Base-by-base conservation (phyloP, 2,329 filamentous ascomycete genomes). In the Cladorrhinum sp. region DNA sequence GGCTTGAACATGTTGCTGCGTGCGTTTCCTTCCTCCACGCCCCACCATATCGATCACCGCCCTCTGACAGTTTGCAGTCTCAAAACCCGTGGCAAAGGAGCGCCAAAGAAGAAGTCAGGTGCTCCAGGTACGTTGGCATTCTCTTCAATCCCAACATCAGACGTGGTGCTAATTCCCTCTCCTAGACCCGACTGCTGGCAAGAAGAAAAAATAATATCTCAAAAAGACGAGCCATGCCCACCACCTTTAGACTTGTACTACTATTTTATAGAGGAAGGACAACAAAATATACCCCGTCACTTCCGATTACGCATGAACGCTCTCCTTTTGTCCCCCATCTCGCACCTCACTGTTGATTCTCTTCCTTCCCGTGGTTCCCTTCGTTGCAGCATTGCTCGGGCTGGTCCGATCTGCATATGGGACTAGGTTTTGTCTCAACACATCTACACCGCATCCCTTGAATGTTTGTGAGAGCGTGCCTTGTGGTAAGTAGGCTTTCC, bases 61-160 rank as follows among this genome's bases (percentile, higher is more conserved):
- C 12, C 58, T 63, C 63, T 69, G 61, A 66, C 63, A 56, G 18
- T 49, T 48, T 51, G 65, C 70, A 91, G 88, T 69, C 77, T 89
- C 69, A 93, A 91, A 75, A 76, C 83, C 28, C 87, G 92, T 79
- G 93, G 92, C 67, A 97, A 98, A 81, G 88, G 88, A 59, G 85
- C 89, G 50, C 92, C 94, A 7, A 85, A 96, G 84, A 97, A 96
- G 85, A 96, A 95, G 82, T 87, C 81, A 72, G 86, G 81, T n/a
- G 61, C 74, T 72, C 74, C 69, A 64, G 71, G 74, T 73, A 74
- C 69, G 70, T 64, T 66, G 62, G 49, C 21, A 28, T 2, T 16
- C 48, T n/a, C 28, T 28, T 23, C 10, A 24, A 12, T 10, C 49
- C 20, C 8, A 20, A 23, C 28, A 24, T 50, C 9, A 24, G 39